Evolutionary conservation across 176 grass and related monocot species (phyloP), one percentile per base, ranked within the genome.

Genomic region (Pontederia crassipes): DNA sequence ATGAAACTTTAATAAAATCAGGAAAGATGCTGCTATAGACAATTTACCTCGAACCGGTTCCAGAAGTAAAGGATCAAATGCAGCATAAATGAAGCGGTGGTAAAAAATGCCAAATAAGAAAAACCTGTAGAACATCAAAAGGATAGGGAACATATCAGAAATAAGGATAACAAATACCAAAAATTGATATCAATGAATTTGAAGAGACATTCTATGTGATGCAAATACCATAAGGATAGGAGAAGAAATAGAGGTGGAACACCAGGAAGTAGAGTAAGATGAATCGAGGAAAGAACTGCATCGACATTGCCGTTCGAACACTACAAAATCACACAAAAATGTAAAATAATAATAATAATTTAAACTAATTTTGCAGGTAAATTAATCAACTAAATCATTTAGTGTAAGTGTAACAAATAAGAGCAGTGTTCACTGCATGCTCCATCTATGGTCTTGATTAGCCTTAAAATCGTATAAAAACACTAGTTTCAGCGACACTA

Each of bases 181-280:
- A 16, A 28, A 35, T 35, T 35, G 29, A 35, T 35, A 59, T 35
- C 29, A 74, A 74, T 12, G 7, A 32, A 28, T 4, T 17, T 32
- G n/a, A 15, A 60, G 20, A 48, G 52, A 52, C 47, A 47, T 9
- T 9, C 10, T 11, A 51, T 28, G 49, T 45, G 15, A 49, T n/a
- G 49, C 12, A 12, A 40, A 52, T 91, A 98, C 93, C 93, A 17
- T 98, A 92, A 72, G 81, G 61, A 82, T 98, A 98, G 52, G 93
- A 98, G 66, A 98, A 98, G 74, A 89, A 98, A 74, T 98, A 98
- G 67, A 98, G 88, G 75, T 98, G 93, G 58, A 98, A 98, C 75
- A 98, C 87, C n/a, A 98, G 77, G 57, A 98, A 98, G 81, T 98
- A 98, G 28, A 98, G 61, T 67, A 98, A 85, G 87, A 98, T 92